Evolutionary conservation across 441 rosid species (phyloP), one percentile per base, ranked within the genome.

Genomic region (Kokia cookei): DNA sequence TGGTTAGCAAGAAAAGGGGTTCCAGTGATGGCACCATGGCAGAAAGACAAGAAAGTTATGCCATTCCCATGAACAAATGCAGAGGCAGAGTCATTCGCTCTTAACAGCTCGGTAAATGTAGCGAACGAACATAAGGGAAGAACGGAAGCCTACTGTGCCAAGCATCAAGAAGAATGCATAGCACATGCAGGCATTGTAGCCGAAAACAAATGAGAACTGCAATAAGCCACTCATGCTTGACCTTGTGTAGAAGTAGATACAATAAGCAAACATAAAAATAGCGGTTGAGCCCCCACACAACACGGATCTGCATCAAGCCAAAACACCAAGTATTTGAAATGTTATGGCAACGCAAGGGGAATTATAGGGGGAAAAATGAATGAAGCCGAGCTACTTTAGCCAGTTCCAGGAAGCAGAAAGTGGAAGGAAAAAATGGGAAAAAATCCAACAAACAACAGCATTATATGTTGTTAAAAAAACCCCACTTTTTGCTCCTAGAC

Each of bases 81-180:
- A 57, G 65, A 57, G 40, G 74, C 24, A 43, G 66, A 58, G 42
- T 86, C 79, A 92, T 79, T 92, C 96, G 37, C 92, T 88, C 78
- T 91, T 94, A 54, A 85, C 89, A 73, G 88, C 90, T 11, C 51
- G 84, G 74, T 89, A 88, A 40, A 91, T 86, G 73, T 74, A 83
- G 61, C 88, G 83, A 78, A 91, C 88, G 59, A 89, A 92, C 65
- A 77, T 43, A 80, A 89, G 86, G 65, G 97, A 91, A 74, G 89
- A 84, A 57, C 77, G 75, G 59, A 91, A 92, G 79, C 96, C 81
- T 50, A 91, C 48, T 54, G 89, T 72, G 45, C 90, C 88, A 17
- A 94, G 87, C 72, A 94, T 88, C 80, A 94, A 78, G 84, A 90
- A 94, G 74, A 92, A 71, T 27, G 89, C 90, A n/a, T 91, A 91